Evolutionary conservation across 331 rosid genomes (phyloP), one percentile per base, ranked within the genome.

Genomic region (Arachis monticola): DNA sequence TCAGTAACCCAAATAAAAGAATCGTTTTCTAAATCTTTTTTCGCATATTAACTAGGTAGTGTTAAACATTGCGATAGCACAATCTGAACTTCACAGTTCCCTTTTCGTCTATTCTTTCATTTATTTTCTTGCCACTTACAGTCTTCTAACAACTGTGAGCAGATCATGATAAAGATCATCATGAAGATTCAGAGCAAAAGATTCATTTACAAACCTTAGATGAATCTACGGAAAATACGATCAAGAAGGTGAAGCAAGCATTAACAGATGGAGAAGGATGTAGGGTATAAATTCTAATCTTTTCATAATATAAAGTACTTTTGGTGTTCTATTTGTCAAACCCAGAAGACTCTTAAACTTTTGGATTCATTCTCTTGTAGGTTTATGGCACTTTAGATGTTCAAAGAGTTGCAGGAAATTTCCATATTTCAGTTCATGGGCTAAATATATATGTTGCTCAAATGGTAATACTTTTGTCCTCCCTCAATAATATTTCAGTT

Each of bases 331-430:
- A 75, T 67, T 40, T 50, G 50, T 56, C 60, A 11, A 63, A 75
- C 11, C 40, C 58, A 45, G 48, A 45, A 75, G 69, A 51, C 48
- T 13, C 32, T 46, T 48, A 58, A 41, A 55, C 31, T 27, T 60
- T 59, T 66, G 9, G 52, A 62, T 67, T 22, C 31, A 56, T 69
- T 75, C 30, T 64, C 72, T 80, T 87, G 87, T 88, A 95, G 99
- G 94, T 95, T 84, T 95, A 85, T 83, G 99, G 99, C 10, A 91
- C 87, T 84, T 86, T 95, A 83, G 97, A 95, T 84, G 99, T 95
- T 76, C 98, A 95, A 73, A 88, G 99, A 80, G 98, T 92, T 80
- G 99, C 99, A 70, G 99, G 99, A 75, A 95, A 95, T 83, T 95
- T 95, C 75, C 99, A 95, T 77, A 80, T 92, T 69, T 95, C 99